These are phyloP conservation scores for Oryza nivara DNA, from an alignment of 176 grass and related monocot species.

Conservation along the genomic window DNA sequence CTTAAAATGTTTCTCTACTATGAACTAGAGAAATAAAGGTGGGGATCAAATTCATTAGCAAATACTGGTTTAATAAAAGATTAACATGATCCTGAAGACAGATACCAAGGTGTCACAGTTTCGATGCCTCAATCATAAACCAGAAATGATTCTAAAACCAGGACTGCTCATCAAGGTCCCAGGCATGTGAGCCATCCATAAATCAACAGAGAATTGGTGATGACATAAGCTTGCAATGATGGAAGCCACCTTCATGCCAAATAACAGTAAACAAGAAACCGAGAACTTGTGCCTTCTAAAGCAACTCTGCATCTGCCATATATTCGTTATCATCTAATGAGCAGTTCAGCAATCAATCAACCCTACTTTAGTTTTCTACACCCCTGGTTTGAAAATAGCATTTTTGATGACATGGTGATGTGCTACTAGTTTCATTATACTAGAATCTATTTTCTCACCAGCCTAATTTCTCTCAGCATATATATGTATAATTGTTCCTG, in stretches of 20 bases:
- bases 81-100: slow-evolving; percentile 31
- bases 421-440: not conserved
- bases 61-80: slow-evolving; percentile 34
- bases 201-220: not conserved
- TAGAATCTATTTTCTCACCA: not conserved
- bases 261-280: not conserved
- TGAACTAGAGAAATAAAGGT: not conserved
- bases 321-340: not conserved
- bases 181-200: slow-evolving; percentile 14
- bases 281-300: not conserved
- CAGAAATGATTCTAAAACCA: slow-evolving; percentile 27
- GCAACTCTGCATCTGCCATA: not conserved
- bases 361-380: not conserved
- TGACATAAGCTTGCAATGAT: slow-evolving; percentile 33
- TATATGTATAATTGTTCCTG: not conserved
- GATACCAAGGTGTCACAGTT: slow-evolving; percentile 2
- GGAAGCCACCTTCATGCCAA: slow-evolving; percentile 26
- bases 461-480: not conserved
- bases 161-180: slow-evolving; percentile 26
- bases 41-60: not conserved
- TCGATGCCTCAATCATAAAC: slow-evolving; percentile 32
- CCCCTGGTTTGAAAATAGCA: not conserved
- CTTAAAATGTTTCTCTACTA: slow-evolving; percentile 34
- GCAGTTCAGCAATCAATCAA: slow-evolving; percentile 6
- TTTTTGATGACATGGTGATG: not conserved